Evolutionary conservation across 257 asterid species (phyloP).

Genomic region (Echium plantagineum): DNA sequence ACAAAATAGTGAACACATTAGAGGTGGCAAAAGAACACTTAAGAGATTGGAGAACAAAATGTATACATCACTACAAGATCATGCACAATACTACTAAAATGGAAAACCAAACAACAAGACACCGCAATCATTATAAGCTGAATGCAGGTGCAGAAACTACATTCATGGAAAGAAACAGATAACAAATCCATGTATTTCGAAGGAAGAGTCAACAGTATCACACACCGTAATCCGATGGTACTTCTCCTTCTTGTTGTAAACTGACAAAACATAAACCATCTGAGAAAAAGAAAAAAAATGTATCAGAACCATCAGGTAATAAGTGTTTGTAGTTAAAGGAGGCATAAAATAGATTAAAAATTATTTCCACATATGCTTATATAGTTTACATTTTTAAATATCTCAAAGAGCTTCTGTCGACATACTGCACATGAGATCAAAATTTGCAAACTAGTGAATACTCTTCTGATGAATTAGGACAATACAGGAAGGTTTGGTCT

Average conservation of each 20-base stretch:
- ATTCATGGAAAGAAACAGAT: background rate
- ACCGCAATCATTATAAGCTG: background rate
- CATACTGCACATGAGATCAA: background rate
- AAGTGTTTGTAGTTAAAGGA: background rate
- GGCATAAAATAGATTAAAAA: background rate
- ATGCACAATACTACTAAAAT: background rate
- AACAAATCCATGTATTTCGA: background rate
- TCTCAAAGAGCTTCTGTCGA: background rate
- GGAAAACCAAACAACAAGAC: background rate
- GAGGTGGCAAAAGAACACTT: background rate
- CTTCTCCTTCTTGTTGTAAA: slow-evolving; percentile 78
- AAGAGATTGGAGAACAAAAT: background rate
- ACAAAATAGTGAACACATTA: background rate
- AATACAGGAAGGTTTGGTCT: background rate
- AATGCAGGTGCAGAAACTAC: background rate
- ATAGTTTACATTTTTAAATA: background rate
- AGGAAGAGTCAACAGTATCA: slow-evolving; percentile 11
- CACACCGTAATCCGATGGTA: slow-evolving; percentile 56
- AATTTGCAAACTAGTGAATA: background rate
- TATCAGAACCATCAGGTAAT: slow-evolving; percentile 10
- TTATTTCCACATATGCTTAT: background rate
- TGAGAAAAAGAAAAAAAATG: slow-evolving; percentile 26
- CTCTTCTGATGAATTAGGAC: background rate
- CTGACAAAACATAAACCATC: slow-evolving; percentile 86
- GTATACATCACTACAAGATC: background rate